Conservation (phyloP, 2,329 filamentous ascomycete genomes). For the Trichoderma lentiforme region DNA sequence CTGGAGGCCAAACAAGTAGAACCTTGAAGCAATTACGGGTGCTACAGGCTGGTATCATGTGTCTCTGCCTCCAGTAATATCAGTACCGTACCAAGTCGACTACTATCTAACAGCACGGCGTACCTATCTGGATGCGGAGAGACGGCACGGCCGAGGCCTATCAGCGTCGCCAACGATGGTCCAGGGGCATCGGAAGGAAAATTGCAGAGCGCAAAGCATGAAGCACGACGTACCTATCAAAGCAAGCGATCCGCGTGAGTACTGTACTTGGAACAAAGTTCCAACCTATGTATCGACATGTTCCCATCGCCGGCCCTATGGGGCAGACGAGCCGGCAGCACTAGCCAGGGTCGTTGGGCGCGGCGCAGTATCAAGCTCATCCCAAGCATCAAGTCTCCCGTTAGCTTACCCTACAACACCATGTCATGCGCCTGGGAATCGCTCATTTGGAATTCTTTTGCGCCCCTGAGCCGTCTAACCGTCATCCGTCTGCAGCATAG, state of each 20-base stretch:
- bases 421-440: background rate
- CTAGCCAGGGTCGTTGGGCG: background rate
- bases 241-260: background rate
- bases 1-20: background rate
- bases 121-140: background rate
- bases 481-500: background rate
- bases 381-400: background rate
- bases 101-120: too few species aligned
- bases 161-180: background rate
- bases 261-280: background rate
- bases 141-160: background rate
- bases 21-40: background rate
- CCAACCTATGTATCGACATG: background rate
- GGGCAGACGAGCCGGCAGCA: background rate
- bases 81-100: background rate
- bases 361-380: slow-evolving; percentile 2
- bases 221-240: background rate
- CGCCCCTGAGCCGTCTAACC: background rate
- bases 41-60: background rate
- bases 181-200: background rate
- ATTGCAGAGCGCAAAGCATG: background rate
- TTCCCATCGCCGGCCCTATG: background rate
- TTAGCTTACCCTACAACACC: slow-evolving; percentile 10
- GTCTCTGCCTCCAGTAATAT: background rate
- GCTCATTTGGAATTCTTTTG: background rate